Conservation (phyloP, 306 rosid genomes). For the Ziziphus jujuba region DNA sequence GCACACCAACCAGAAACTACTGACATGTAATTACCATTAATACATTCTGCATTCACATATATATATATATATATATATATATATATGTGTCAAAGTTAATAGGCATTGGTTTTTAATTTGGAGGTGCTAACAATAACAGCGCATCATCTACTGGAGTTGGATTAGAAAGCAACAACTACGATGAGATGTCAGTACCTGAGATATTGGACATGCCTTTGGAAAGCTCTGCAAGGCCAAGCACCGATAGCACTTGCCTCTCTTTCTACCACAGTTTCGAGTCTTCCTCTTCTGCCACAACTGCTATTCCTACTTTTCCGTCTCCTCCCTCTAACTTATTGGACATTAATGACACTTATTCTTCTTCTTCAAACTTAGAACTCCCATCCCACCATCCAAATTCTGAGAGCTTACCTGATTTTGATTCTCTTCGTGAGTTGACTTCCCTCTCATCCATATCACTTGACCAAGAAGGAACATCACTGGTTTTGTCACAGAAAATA, state of each 20-base stretch:
- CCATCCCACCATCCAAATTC: not conserved
- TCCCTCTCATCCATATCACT: not conserved
- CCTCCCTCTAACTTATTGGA: not conserved
- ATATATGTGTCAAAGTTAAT: too few species aligned
- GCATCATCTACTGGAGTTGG: not conserved
- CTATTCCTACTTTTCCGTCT: not conserved
- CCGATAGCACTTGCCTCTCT: slow-evolving; percentile 23
- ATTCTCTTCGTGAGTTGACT: slow-evolving; percentile 13
- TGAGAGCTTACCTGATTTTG: not conserved
- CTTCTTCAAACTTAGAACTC: not conserved
- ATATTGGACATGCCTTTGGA: slow-evolving; percentile 14
- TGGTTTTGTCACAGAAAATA: slow-evolving; percentile 12
- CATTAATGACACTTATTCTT: not conserved
- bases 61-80: too few species aligned
- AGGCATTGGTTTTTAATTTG: too few species aligned
- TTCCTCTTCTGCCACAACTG: too few species aligned
- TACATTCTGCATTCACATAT: too few species aligned
- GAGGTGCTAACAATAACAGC: too few species aligned
- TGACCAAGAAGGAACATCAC: not conserved
- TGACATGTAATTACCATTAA: too few species aligned
- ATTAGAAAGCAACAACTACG: not conserved
- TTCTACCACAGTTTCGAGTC: slow-evolving; percentile 27
- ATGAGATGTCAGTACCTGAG: slow-evolving; percentile 15
- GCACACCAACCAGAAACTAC: too few species aligned
- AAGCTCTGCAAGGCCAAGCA: slow-evolving; percentile 31